A percentile compares a stretch with the other conserved stretches of the same genome.
Evolutionary conservation across 805 yeast genomes (phyloP).

Genomic region (Kodamaea kaohsiungensis): DNA sequence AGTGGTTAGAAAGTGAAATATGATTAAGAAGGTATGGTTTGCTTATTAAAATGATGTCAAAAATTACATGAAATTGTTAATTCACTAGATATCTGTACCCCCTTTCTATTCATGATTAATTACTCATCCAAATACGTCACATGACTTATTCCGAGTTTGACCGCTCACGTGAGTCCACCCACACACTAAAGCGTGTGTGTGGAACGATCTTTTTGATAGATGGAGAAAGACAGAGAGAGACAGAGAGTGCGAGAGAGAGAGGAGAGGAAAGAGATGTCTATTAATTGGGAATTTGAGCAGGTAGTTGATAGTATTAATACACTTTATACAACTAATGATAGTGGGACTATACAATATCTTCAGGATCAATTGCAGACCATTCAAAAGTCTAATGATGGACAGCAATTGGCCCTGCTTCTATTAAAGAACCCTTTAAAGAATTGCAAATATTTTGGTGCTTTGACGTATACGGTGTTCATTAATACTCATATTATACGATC

Average conservation of each 20-base stretch:
- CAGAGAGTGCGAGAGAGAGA: not conserved
- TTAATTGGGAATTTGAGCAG: conserved; percentile 17
- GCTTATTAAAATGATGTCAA: too few relatives aligned
- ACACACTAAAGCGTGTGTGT: too few relatives aligned
- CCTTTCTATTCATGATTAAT: too few relatives aligned
- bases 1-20: too few relatives aligned
- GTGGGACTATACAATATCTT: conserved; percentile 37
- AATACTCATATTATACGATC: conserved; percentile 27
- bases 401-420: conserved; percentile 56
- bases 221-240: too few relatives aligned
- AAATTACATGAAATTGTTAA: too few relatives aligned
- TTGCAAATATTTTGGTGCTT: conserved; percentile 77
- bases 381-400: conserved; percentile 60
- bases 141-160: too few relatives aligned
- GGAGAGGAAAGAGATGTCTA: conserved; percentile 1
- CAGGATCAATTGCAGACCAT: conserved; percentile 59
- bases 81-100: too few relatives aligned
- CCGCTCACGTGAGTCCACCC: too few relatives aligned
- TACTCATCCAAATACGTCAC: too few relatives aligned
- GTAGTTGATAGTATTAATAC: conserved; percentile 32
- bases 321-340: conserved; percentile 43
- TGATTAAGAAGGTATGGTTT: too few relatives aligned
- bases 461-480: conserved; percentile 69
- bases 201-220: too few relatives aligned
- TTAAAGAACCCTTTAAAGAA: conserved; percentile 43